Evolutionary conservation across 768 basidiomycete species (phyloP).

Genomic region (Leccinum obscurum): DNA sequence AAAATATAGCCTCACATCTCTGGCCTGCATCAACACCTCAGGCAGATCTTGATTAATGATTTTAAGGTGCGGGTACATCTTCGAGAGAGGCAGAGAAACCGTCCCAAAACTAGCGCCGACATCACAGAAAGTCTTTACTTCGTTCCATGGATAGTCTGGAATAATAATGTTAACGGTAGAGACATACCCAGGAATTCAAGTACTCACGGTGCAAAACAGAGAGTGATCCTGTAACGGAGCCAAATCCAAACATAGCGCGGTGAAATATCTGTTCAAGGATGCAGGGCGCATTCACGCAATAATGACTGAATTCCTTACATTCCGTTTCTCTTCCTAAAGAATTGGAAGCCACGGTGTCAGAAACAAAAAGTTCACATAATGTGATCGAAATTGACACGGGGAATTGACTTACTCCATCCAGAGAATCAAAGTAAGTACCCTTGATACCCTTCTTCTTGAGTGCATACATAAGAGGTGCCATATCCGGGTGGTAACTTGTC

Average conservation of each 20-base stretch:
- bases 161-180: background rate
- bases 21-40: conserved; percentile 23
- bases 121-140: conserved; percentile 27
- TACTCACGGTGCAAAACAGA: conserved; percentile 25
- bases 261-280: conserved; percentile 20
- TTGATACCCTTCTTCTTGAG: conserved; percentile 15
- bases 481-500: conserved; percentile 20
- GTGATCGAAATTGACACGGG: background rate
- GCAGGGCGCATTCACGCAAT: background rate
- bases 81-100: conserved; percentile 29
- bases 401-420: conserved; percentile 20
- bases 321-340: conserved; percentile 14
- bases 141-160: conserved; percentile 29
- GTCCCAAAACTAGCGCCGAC: conserved; percentile 32
- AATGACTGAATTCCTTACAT: conserved; percentile 5
- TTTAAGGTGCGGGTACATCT: conserved; percentile 26
- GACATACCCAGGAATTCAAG: background rate
- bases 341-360: background rate
- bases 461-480: conserved; percentile 25
- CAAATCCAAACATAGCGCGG: conserved; percentile 24
- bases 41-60: conserved; percentile 32
- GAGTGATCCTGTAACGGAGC: conserved; percentile 22
- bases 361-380: background rate
- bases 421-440: conserved; percentile 24
- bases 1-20: conserved; percentile 14